Evolutionary conservation across 352 stramenopile genomes (phyloP), one percentile per base, ranked within the genome.

Genomic region (Globisporangium yorkense): DNA sequence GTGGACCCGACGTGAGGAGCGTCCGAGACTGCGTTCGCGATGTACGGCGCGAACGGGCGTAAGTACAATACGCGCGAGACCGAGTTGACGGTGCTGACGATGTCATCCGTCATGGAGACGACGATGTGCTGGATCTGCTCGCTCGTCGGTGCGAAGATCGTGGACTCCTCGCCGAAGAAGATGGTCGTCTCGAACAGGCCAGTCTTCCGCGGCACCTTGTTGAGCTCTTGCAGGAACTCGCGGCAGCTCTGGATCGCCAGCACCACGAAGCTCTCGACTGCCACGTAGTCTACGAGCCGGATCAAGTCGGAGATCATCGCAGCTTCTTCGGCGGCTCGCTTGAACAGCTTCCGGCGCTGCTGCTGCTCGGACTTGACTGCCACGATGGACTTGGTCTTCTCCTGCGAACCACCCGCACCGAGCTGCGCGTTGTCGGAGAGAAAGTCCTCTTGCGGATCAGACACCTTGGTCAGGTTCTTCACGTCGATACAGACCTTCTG

Each of bases 121-220:
- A 98, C 74, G 7, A 96, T 94, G 45, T 82, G 77, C 55, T 94
- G 75, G 57, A 97, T 97, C 49, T 97, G 86, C 52, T 96, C 73
- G 58, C 80, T 84, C 24, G 89, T 96, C 1, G 93, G 93, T 2
- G 67, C 63, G 61, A 98, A 98, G 16, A 83, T 70, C 8, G 87
- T 97, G 12, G 57, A 67, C 21, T 83, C 68, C 16, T 92, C 77
- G 37, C 77, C 83, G 54, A 98, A 98, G 44, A 84, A 84, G 40
- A 98, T 90, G 3, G 87, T 96, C 10, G 94, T 98, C 63, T 98
- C 90, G 43, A 98, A 98, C 10, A 97, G 65, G n/a, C 94, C 93
- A 0, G 86, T 94, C 59, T 97, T 94, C 15, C 84, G 72, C 2
- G 84, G 76, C 1, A 88, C 68, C 57, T 96, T 95, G 54, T 92